phyloP scores from a whole-genome alignment of 2,329 filamentous ascomycete species.

The Neofusicoccum parvum region DNA sequence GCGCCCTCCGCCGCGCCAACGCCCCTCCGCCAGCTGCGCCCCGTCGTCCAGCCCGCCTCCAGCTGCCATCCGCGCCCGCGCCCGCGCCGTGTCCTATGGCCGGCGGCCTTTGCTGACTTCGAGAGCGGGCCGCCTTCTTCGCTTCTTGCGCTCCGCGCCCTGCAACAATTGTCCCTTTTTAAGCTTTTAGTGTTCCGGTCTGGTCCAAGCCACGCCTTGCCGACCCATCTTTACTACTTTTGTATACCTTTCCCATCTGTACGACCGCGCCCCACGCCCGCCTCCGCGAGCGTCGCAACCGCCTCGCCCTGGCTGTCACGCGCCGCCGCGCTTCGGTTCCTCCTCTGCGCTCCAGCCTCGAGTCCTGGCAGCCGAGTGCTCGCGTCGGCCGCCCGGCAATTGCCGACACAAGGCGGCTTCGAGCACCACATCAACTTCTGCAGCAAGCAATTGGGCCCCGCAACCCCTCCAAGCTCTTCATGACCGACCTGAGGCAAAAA shows the following conservation, averaged over 20 bases:
- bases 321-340: not conserved
- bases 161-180: conserved; percentile 39
- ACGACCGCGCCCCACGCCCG: not conserved
- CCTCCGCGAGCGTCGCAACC: not conserved
- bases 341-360: not conserved
- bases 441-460: not conserved
- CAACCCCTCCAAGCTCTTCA: conserved; percentile 39
- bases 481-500: conserved; percentile 67
- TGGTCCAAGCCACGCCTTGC: conserved; percentile 14
- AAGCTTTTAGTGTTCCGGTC: conserved; percentile 2
- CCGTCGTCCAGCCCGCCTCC: not conserved
- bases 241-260: conserved; percentile 13
- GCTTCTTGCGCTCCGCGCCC: conserved; percentile 41
- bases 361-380: not conserved
- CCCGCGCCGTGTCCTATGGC: not conserved
- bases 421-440: not conserved
- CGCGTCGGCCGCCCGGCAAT: not conserved
- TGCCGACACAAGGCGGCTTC: not conserved
- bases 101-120: not conserved
- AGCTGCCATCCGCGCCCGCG: not conserved
- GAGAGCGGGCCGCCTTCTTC: conserved; percentile 29
- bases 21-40: not conserved
- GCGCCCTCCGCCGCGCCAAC: not conserved
- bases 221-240: conserved; percentile 16
- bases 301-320: not conserved